Evolutionary conservation across 768 basidiomycete species (phyloP).

Genomic region (Dictyophora rubrovolvata): DNA sequence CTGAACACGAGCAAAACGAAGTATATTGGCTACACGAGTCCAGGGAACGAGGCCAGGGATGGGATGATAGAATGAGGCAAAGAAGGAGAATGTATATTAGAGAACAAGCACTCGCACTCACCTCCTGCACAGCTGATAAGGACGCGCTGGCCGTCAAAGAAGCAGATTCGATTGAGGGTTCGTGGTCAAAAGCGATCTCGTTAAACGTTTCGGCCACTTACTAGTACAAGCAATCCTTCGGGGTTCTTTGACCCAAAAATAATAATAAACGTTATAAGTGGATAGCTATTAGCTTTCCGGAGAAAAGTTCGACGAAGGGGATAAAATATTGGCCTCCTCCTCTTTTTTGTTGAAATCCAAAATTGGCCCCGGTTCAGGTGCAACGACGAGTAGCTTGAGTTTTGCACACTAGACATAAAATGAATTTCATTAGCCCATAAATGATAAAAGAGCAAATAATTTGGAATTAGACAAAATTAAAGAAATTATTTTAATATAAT

Average conservation of each 20-base stretch:
- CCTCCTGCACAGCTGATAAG: background rate
- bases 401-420: no score
- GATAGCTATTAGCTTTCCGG: no score
- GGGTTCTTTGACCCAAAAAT: background rate
- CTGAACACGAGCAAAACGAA: background rate
- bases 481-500: no score
- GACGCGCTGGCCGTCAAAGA: background rate
- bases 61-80: background rate
- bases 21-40: no score
- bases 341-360: background rate
- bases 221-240: background rate
- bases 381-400: no score
- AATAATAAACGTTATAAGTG: no score
- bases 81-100: background rate
- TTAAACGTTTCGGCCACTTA: background rate
- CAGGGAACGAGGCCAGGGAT: background rate
- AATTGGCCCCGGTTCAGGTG: no score
- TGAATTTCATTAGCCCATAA: no score
- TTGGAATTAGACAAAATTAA: no score
- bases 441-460: no score
- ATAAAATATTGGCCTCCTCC: no score
- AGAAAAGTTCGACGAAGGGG: no score
- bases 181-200: background rate
- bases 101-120: background rate
- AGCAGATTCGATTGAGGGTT: background rate